These are phyloP conservation scores for Escovopsis weberi DNA, from an alignment of 2,329 filamentous ascomycete species.

Conservation along the genomic window DNA sequence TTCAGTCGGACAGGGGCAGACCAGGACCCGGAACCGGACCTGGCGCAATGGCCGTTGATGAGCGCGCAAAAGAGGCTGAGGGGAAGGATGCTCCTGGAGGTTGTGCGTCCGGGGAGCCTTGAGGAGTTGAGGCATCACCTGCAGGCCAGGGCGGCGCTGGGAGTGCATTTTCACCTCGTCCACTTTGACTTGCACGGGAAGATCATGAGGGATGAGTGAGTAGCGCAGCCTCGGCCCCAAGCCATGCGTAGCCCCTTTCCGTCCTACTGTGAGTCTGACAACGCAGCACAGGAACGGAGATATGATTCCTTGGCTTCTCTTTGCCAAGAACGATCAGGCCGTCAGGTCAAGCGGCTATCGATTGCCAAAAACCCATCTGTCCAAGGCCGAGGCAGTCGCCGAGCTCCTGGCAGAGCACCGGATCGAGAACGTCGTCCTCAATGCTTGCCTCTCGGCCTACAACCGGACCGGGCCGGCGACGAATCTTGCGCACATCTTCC, in stretches of 20 bases:
- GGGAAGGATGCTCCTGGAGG: slow-evolving; percentile 12
- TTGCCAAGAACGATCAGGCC: slow-evolving; percentile 10
- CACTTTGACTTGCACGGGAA: slow-evolving; percentile 17
- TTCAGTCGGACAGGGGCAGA: slow-evolving; percentile 12
- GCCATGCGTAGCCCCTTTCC: background rate
- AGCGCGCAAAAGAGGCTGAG: slow-evolving; percentile 14
- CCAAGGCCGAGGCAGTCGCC: slow-evolving; percentile 11
- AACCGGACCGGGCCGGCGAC: slow-evolving; percentile 11
- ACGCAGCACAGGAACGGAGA: slow-evolving; percentile 7
- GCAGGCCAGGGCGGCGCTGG: slow-evolving; percentile 8
- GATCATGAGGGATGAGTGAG: slow-evolving; percentile 13
- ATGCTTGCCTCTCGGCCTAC: slow-evolving; percentile 16
- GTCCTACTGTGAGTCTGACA: background rate
- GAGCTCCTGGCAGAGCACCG: slow-evolving; percentile 11
- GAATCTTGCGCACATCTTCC: slow-evolving; percentile 15
- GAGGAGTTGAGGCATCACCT: slow-evolving; percentile 13
- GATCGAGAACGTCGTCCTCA: slow-evolving; percentile 16
- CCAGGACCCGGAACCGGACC: slow-evolving; percentile 15
- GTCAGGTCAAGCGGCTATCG: slow-evolving; percentile 7
- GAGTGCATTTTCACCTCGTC: slow-evolving; percentile 13
- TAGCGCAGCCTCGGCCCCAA: background rate
- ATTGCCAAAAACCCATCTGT: slow-evolving; percentile 12
- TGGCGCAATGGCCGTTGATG: slow-evolving; percentile 17
- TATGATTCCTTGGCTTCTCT: slow-evolving; percentile 12
- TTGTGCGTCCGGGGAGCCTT: slow-evolving; percentile 12